phyloP scores from a whole-genome alignment of 208 protist genomes.

The Strigomonas oncopelti region DNA sequence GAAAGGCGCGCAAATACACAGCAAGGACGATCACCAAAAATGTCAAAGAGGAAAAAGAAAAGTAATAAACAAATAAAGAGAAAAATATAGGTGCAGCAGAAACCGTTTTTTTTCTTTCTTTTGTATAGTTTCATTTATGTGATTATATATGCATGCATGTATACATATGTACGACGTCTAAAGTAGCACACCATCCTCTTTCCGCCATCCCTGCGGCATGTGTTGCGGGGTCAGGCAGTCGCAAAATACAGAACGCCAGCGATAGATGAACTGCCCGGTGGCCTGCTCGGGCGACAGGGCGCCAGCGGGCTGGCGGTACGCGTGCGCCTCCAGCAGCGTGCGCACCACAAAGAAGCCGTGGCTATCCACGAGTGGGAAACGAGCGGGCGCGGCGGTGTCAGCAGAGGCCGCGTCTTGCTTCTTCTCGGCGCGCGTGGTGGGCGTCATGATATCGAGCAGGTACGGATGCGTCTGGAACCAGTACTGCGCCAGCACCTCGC shows the following conservation, averaged over 20 bases:
- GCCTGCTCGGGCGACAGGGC: conserved; percentile 35
- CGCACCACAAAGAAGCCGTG: conserved; percentile 52
- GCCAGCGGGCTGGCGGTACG: not conserved
- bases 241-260: conserved; percentile 48
- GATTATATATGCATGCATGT: no score
- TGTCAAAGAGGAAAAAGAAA: no score
- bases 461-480: conserved; percentile 37
- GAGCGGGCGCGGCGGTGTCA: not conserved
- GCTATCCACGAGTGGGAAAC: conserved; percentile 36
- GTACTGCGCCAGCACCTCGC: conserved; percentile 37
- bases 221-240: conserved; percentile 32
- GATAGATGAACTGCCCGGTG: conserved; percentile 61
- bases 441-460: conserved; percentile 17
- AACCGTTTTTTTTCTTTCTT: no score
- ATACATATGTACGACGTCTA: conserved; percentile 6
- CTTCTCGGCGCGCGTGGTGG: conserved; percentile 36
- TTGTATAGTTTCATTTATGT: no score
- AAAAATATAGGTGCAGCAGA: no score
- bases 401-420: conserved; percentile 11
- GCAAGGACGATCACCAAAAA: no score
- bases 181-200: conserved; percentile 47
- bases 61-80: no score
- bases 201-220: conserved; percentile 44
- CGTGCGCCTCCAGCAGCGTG: conserved; percentile 45
- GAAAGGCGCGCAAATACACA: no score